Evolutionary conservation across 2,329 filamentous ascomycete species (phyloP).

Genomic region (Neonectria faginata): DNA sequence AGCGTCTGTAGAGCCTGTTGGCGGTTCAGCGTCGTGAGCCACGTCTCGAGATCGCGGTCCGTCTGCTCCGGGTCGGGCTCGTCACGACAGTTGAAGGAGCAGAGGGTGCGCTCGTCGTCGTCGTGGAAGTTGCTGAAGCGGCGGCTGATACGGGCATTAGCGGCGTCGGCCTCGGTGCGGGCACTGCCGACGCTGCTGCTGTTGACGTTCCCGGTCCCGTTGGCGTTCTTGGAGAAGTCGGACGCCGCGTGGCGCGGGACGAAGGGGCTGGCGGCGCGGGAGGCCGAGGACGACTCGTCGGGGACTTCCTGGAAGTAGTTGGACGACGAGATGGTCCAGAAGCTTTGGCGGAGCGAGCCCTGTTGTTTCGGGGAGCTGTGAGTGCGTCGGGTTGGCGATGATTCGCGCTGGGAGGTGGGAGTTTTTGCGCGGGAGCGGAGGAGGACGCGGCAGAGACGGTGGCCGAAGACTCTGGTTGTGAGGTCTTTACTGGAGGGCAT

Average conservation of each 20-base stretch:
- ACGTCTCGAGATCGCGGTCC: slow-evolving; percentile 30
- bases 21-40: slow-evolving; percentile 28
- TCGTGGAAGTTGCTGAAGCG: slow-evolving; percentile 12
- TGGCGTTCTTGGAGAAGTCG: slow-evolving; percentile 45
- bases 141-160: slow-evolving; percentile 22
- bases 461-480: slow-evolving; percentile 15
- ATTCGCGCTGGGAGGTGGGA: not conserved
- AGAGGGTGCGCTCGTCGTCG: slow-evolving; percentile 35
- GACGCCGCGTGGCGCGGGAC: slow-evolving; percentile 48
- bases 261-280: slow-evolving; percentile 36
- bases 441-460: slow-evolving; percentile 15
- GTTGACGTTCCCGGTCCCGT: slow-evolving; percentile 2
- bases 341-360: slow-evolving; percentile 34
- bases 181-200: slow-evolving; percentile 11
- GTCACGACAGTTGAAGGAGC: slow-evolving; percentile 34
- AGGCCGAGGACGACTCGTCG: not conserved
- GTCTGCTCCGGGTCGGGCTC: slow-evolving; percentile 13
- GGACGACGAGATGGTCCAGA: slow-evolving; percentile 39
- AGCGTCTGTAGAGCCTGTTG: slow-evolving; percentile 36
- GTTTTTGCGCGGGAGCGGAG: not conserved
- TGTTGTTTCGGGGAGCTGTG: slow-evolving; percentile 17
- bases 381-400: not conserved
- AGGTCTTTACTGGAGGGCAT: slow-evolving; percentile 11
- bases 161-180: slow-evolving; percentile 38
- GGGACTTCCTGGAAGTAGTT: slow-evolving; percentile 32